Evolutionary conservation across 2,329 filamentous ascomycete genomes (phyloP).

Genomic region (Epichloe sylvatica): DNA sequence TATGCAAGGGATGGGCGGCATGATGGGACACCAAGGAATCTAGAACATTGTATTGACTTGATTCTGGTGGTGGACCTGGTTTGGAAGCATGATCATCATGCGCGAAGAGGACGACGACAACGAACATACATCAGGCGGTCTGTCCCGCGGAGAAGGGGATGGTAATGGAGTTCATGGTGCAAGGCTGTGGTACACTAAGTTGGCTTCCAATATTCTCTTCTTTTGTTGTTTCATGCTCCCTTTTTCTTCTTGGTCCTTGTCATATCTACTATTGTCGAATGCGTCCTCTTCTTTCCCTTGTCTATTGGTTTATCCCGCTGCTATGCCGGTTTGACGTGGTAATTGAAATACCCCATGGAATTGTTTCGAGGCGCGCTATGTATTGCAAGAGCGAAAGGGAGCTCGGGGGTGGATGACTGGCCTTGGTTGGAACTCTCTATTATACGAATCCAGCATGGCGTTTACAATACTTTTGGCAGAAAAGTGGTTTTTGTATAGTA

Average conservation of each 20-base stretch:
- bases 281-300: not conserved
- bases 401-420: not conserved
- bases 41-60: slow-evolving; percentile 12
- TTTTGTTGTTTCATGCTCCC: not conserved
- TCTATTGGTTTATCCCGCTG: not conserved
- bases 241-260: not conserved
- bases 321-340: slow-evolving; percentile 9
- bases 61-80: not conserved
- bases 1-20: slow-evolving; percentile 40
- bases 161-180: slow-evolving; percentile 2
- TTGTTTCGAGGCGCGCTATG: slow-evolving; percentile 11
- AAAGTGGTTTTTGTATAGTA: slow-evolving; percentile 1
- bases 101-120: not conserved
- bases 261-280: not conserved
- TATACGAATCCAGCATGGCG: slow-evolving; percentile 9
- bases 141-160: not conserved
- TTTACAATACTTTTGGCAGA: slow-evolving; percentile 3
- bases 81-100: not conserved
- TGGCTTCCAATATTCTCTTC: slow-evolving; percentile 3
- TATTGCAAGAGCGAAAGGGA: slow-evolving; percentile 1
- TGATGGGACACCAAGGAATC: slow-evolving; percentile 40
- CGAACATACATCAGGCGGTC: not conserved
- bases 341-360: slow-evolving; percentile 19
- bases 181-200: not conserved
- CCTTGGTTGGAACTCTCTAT: not conserved